phyloP scores from a whole-genome alignment of 768 basidiomycete genomes.

The Kwoniella dendrophila region DNA sequence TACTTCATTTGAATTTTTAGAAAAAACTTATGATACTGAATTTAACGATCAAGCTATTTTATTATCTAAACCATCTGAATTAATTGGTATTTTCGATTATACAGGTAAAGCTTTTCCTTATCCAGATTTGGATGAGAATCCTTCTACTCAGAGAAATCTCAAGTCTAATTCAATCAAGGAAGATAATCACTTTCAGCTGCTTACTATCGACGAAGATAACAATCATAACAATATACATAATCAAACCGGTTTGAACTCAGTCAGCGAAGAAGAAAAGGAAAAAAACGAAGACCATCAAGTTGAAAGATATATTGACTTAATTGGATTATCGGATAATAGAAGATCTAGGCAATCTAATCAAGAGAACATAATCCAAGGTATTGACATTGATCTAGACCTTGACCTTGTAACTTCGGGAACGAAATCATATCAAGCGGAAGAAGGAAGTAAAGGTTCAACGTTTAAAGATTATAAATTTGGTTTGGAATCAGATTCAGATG shows the following conservation, averaged over 20 bases:
- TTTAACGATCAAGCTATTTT: conserved; percentile 4
- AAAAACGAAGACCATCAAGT: no score
- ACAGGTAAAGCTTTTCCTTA: conserved; percentile 7
- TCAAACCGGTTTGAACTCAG: no score
- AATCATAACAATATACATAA: no score
- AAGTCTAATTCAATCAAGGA: neutral
- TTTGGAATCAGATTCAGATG: neutral
- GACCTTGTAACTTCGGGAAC: neutral
- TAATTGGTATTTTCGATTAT: conserved; percentile 2
- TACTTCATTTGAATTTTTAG: neutral
- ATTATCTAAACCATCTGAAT: neutral
- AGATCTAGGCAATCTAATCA: neutral
- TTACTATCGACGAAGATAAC: no score
- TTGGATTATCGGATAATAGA: no score
- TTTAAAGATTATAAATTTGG: conserved; percentile 3
- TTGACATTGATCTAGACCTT: neutral
- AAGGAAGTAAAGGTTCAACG: neutral
- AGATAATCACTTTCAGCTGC: neutral
- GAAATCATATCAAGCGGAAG: neutral
- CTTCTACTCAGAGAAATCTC: neutral
- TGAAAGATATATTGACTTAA: neutral
- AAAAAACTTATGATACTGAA: neutral
- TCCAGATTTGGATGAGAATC: conserved; percentile 1
- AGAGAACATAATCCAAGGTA: neutral
- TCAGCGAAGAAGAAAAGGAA: no score